phyloP scores from a whole-genome alignment of 2,329 filamentous ascomycete genomes.

The Colletotrichum limetticola region DNA sequence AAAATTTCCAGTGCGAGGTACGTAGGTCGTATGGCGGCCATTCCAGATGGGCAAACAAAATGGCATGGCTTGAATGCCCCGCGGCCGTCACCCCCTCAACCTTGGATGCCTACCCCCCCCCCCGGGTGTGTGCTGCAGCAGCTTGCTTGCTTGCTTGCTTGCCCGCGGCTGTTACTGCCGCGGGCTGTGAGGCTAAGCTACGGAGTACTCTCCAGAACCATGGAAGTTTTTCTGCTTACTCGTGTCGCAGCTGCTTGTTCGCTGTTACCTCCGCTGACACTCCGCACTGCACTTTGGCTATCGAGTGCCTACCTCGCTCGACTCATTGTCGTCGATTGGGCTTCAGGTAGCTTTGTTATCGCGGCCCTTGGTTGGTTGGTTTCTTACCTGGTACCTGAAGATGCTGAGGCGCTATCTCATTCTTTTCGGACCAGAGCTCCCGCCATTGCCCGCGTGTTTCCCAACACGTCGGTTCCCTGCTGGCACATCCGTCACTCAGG shows the following conservation, averaged over 20 bases:
- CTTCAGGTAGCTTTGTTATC: conserved; percentile 1
- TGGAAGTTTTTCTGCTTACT: not conserved
- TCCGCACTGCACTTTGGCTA: not conserved
- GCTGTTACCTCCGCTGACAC: conserved; percentile 14
- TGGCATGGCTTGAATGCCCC: conserved; percentile 31
- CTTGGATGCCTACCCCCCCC: not conserved
- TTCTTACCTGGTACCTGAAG: not conserved
- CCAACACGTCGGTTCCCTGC: conserved; percentile 12
- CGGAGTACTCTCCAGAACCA: not conserved
- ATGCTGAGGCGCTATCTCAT: not conserved
- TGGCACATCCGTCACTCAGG: not conserved
- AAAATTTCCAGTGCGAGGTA: not conserved
- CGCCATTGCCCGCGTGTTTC: not conserved
- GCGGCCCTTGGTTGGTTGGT: not conserved
- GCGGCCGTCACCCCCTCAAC: conserved; percentile 30
- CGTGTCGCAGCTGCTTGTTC: not conserved
- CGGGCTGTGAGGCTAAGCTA: not conserved
- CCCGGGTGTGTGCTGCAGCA: not conserved
- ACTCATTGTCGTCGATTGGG: not conserved
- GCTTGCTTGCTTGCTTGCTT: not conserved
- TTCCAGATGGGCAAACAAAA: conserved; percentile 33
- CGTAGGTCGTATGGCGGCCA: not conserved
- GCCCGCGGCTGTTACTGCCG: not conserved
- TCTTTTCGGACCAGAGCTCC: conserved; percentile 25
- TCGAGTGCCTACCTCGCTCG: not conserved